Evolutionary conservation across 148 eudicot genomes (phyloP), one percentile per base, ranked within the genome.

Genomic region (Rhododendron ferrugineum): DNA sequence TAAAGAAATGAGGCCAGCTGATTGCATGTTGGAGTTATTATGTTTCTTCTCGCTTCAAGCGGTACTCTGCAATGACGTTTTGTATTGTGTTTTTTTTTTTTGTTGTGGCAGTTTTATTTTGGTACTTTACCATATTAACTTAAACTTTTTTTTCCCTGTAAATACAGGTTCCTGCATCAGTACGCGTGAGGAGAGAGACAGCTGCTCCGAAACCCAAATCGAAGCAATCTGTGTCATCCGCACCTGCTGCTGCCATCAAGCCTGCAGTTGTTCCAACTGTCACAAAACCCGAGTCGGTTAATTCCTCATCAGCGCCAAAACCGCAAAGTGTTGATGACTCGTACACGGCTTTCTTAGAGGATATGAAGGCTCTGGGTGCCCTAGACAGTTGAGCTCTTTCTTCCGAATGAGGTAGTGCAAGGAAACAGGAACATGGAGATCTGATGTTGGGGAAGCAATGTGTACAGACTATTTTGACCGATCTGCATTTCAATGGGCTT

Each of bases 291-390:
- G 91, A 88, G 85, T 44, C 90, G 1, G 88, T 74, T 22, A 91
- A 70, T 81, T 37, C 93, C 11, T 84, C 94, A 32, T 84, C 96
- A 54, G 93, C 92, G 70, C 90, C 91, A 6, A 96, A 95, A 87
- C 87, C 90, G 16, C 93, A 81, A 52, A 96, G 98, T 87, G 92
- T 96, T 80, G 99, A 96, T 84, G 99, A 96, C 82, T 96, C 99
- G 1, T 96, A 96, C 83, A 85, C 74, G 86, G 98, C 99, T 58
- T 96, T 96, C 90, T 91, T 96, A 90, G 98, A 96, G 92, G 99
- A 96, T 88, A 96, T 96, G 99, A 96, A 96, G 86, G 97, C 93
- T 11, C 93, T 96, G 42, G 99, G 99, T 84, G 99, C 99, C 58
- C 99, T 96, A 77, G 99, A 96, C 60, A 68, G 94, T 85, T 96